phyloP scores from a whole-genome alignment of 208 protist genomes.

The Trypanosoma cruzi region DNA sequence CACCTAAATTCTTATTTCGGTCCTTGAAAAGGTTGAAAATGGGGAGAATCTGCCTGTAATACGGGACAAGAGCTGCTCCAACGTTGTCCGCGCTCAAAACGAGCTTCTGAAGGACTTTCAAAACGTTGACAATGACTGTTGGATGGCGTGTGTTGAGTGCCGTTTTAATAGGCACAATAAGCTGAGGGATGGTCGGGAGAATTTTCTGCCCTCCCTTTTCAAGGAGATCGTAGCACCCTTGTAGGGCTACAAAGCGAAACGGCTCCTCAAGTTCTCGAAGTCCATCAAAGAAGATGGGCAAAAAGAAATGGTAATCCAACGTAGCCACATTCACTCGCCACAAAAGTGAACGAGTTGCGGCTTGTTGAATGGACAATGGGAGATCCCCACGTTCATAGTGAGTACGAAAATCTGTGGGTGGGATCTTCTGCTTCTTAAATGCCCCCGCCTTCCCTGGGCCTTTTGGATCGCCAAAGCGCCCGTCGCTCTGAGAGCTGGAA shows the following conservation, averaged over 20 bases:
- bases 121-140: constrained; percentile 94
- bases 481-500: constrained; percentile 47
- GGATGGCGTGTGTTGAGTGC: constrained; percentile 98
- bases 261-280: constrained; percentile 97
- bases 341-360: constrained; percentile 90
- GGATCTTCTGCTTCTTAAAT: constrained; percentile 70
- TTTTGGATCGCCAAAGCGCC: constrained; percentile 72
- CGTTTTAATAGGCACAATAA: constrained; percentile 99
- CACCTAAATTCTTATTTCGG: constrained; percentile 90
- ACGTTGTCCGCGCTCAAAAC: constrained; percentile 95
- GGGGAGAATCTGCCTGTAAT: constrained; percentile 99
- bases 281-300: constrained; percentile 99
- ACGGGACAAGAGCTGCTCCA: constrained; percentile 98
- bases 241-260: constrained; percentile 95
- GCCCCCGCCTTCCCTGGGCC: constrained; percentile 78
- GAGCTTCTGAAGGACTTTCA: constrained; percentile 97
- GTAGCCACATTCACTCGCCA: constrained; percentile 98
- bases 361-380: constrained; percentile 96
- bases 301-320: constrained; percentile 99
- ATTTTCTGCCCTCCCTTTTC: constrained; percentile 95
- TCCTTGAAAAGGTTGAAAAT: constrained; percentile 98
- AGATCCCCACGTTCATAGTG: constrained; percentile 99
- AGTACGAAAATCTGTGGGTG: constrained; percentile 95
- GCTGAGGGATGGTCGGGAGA: constrained; percentile 97
- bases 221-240: constrained; percentile 95